phyloP scores from a whole-genome alignment of 306 rosid species.

The Quercus dentata region DNA sequence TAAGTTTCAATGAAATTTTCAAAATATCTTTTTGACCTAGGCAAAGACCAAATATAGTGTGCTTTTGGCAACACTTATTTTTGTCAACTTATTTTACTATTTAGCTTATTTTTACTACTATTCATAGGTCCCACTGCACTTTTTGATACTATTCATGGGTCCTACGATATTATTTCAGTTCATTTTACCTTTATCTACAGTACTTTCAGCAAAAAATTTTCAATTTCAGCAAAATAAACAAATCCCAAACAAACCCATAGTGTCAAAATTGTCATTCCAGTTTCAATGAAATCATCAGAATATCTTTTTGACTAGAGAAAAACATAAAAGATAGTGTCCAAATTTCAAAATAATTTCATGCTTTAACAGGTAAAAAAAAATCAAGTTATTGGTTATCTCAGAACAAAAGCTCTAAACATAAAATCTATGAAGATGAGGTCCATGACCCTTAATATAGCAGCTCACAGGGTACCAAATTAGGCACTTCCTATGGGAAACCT shows the following conservation, averaged over 20 bases:
- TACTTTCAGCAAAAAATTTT: too few relatives aligned
- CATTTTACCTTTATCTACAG: too few relatives aligned
- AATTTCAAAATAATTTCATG: not conserved
- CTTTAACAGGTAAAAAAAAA: not conserved
- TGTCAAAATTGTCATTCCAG: not conserved
- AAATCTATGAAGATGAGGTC: not conserved
- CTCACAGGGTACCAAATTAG: not conserved
- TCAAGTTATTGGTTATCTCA: not conserved
- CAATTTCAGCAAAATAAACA: too few relatives aligned
- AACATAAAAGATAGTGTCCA: not conserved
- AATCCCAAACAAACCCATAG: too few relatives aligned
- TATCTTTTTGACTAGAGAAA: not conserved
- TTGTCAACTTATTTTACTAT: too few relatives aligned
- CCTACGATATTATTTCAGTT: too few relatives aligned
- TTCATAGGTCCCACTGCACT: too few relatives aligned
- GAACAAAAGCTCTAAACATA: not conserved
- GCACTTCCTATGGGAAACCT: constrained; percentile 20
- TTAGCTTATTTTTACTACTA: too few relatives aligned
- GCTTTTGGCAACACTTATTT: too few relatives aligned
- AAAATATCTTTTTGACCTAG: not conserved
- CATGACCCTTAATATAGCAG: not conserved
- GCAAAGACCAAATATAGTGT: not conserved
- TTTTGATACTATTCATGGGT: too few relatives aligned
- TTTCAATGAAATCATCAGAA: not conserved
- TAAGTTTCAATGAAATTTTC: not conserved